These are phyloP conservation scores for Carex kokanica DNA, from an alignment of 176 grass and related monocot species.

Conservation along the genomic window DNA sequence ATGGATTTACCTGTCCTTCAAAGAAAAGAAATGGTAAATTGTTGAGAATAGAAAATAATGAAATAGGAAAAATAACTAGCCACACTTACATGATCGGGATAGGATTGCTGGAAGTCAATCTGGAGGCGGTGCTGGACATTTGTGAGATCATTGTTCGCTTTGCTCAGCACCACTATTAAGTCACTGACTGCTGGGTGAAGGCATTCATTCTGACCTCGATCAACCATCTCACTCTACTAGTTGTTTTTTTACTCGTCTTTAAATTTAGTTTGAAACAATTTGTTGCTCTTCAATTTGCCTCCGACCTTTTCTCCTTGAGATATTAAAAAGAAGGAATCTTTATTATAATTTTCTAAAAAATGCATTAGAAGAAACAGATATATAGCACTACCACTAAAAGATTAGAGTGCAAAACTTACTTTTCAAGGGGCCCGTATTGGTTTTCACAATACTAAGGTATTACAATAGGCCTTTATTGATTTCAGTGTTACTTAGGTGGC, in stretches of 20 bases:
- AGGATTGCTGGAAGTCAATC: constrained; percentile 54
- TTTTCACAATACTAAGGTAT: not conserved
- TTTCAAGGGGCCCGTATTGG: not conserved
- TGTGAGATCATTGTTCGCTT: constrained; percentile 44
- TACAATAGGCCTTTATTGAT: not conserved
- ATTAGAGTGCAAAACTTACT: not conserved
- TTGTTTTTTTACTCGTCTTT: too few relatives aligned
- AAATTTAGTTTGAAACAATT: not conserved
- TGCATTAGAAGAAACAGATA: not conserved
- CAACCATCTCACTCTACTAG: constrained; percentile 3
- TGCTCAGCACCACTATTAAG: constrained; percentile 43
- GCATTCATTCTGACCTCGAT: constrained; percentile 22
- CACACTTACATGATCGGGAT: constrained; percentile 49
- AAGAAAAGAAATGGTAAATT: constrained; percentile 1
- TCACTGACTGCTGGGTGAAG: constrained; percentile 54
- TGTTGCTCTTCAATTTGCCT: not conserved
- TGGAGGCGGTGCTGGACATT: constrained; percentile 61
- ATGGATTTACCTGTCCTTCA: constrained; percentile 54
- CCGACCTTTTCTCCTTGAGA: not conserved
- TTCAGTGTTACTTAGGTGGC: not conserved
- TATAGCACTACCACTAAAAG: not conserved
- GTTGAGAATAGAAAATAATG: not conserved
- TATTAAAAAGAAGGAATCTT: not conserved
- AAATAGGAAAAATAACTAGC: not conserved
- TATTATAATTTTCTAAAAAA: not conserved